Percentiles rank a stretch among this genome's conserved stretches.
Conservation (phyloP, 1,139 yeast genomes). For the Blastobotrys illinoisensis region DNA sequence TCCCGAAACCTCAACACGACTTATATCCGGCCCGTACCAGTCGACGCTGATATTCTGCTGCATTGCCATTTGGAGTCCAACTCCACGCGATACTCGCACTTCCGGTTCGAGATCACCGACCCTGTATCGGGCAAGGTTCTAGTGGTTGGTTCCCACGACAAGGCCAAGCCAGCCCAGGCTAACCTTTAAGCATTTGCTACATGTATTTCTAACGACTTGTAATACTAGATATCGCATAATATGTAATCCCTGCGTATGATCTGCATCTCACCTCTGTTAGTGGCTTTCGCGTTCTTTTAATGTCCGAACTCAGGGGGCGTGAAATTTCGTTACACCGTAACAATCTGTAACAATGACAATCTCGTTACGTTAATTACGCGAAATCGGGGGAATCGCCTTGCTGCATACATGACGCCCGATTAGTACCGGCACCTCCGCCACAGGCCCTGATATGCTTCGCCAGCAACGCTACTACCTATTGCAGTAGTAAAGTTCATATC, state of each 20-base stretch:
- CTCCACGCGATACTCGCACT: conserved; percentile 25
- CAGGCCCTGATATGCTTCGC: too few relatives aligned
- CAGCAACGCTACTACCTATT: too few relatives aligned
- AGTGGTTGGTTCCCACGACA: conserved; percentile 29
- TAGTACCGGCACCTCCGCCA: too few relatives aligned
- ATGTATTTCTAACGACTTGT: neutral
- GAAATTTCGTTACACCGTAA: too few relatives aligned
- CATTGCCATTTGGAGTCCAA: conserved; percentile 22
- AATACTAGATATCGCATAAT: neutral
- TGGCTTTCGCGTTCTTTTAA: too few relatives aligned
- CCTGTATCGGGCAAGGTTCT: conserved; percentile 19
- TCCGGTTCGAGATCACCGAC: conserved; percentile 20
- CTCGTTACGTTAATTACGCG: too few relatives aligned
- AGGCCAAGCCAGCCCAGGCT: conserved; percentile 18
- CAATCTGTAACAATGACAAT: too few relatives aligned
- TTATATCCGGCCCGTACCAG: conserved; percentile 29
- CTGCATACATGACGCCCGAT: too few relatives aligned
- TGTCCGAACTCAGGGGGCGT: too few relatives aligned
- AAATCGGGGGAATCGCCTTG: too few relatives aligned
- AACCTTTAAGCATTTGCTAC: neutral
- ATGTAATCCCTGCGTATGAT: neutral
- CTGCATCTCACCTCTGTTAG: neutral
- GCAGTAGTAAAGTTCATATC: too few relatives aligned
- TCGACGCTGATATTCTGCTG: conserved; percentile 20
- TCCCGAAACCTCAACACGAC: conserved; percentile 29